Evolutionary conservation across 208 protist genomes (phyloP), one percentile per base, ranked within the genome.

Genomic region (Angomonas ambiguus): DNA sequence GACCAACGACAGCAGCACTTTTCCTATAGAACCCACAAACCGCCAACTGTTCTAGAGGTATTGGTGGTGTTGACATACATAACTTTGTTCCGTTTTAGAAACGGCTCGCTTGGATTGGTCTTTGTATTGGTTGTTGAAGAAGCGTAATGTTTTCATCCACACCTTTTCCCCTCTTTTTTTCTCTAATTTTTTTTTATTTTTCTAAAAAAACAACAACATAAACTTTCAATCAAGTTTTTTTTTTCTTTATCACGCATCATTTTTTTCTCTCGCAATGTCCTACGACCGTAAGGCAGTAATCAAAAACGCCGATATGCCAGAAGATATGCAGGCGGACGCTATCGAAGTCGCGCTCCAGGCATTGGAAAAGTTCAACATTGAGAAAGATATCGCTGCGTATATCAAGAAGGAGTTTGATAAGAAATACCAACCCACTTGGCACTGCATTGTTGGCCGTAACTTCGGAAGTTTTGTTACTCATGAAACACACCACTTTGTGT

Each of bases 391-490:
- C 69, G 98, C 99, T 3, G 97, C 96, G 5, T 99, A 98, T 85
- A 99, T 99, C 71, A 99, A 99, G 90, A 99, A 99, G 93, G 98
- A 98, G 66, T 98, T 98, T 78, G 98, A 99, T 77, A 99, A 99
- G 78, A 99, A 99, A 79, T 99, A 99, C 86, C 92, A 98, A 82
- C 98, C 98, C n/a, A 99, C 98, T n/a, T 99, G 98, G 98, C 99
- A 99, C 84, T 99, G 98, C 89, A 98, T 99, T 75, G 98, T 99
- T 22, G 99, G 99, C 61, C 93, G 98, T 67, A 99, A 99, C 91
- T 99, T 99, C 83, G 99, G 99, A 69, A 99, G 98, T 66, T 99
- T 99, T 83, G 98, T 99, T 34, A 99, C 98, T 6, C 98, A 99
- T 82, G 99, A 99, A 82, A 99, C 98, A 4, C 88, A 95, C 71